phyloP scores from a whole-genome alignment of 2,329 filamentous ascomycete genomes.

The Gyromitra esculenta region DNA sequence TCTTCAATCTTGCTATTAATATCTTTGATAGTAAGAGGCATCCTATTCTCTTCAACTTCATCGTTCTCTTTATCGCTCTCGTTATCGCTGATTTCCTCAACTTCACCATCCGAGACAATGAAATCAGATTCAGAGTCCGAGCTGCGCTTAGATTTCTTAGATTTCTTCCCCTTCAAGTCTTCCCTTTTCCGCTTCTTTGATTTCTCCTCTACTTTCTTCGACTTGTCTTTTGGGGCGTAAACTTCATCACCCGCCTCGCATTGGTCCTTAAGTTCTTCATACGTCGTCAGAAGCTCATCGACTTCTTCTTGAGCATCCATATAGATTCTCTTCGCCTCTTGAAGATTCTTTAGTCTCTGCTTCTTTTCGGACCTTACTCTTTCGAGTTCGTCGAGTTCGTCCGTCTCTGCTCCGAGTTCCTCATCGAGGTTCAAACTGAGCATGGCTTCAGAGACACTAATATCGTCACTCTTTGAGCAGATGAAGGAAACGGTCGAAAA shows the following conservation, averaged over 20 bases:
- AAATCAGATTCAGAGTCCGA: slow-evolving; percentile 55
- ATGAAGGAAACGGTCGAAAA: slow-evolving; percentile 69
- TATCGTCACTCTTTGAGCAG: slow-evolving; percentile 72
- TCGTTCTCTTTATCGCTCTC: slow-evolving; percentile 53
- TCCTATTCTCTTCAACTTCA: slow-evolving; percentile 54
- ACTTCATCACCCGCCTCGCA: slow-evolving; percentile 52
- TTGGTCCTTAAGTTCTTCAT: slow-evolving; percentile 59
- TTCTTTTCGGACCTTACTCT: slow-evolving; percentile 57
- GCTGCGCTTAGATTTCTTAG: slow-evolving; percentile 46
- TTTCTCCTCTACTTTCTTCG: slow-evolving; percentile 48
- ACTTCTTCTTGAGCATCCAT: slow-evolving; percentile 59
- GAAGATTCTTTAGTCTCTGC: slow-evolving; percentile 56
- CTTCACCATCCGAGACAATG: slow-evolving; percentile 56
- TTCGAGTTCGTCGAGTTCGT: slow-evolving; percentile 57
- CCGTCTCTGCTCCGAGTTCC: slow-evolving; percentile 60
- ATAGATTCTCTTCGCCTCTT: slow-evolving; percentile 60
- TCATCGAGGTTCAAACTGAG: slow-evolving; percentile 61
- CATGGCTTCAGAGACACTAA: slow-evolving; percentile 63
- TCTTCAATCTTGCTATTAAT: slow-evolving; percentile 63
- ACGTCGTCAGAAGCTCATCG: slow-evolving; percentile 63
- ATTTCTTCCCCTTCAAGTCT: background rate
- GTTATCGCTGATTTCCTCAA: slow-evolving; percentile 20
- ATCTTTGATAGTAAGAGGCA: slow-evolving; percentile 61
- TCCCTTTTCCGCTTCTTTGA: slow-evolving; percentile 57
- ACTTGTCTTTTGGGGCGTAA: slow-evolving; percentile 34